Base-by-base conservation (phyloP, 2,329 filamentous ascomycete genomes). In the Penicillium sp. region DNA sequence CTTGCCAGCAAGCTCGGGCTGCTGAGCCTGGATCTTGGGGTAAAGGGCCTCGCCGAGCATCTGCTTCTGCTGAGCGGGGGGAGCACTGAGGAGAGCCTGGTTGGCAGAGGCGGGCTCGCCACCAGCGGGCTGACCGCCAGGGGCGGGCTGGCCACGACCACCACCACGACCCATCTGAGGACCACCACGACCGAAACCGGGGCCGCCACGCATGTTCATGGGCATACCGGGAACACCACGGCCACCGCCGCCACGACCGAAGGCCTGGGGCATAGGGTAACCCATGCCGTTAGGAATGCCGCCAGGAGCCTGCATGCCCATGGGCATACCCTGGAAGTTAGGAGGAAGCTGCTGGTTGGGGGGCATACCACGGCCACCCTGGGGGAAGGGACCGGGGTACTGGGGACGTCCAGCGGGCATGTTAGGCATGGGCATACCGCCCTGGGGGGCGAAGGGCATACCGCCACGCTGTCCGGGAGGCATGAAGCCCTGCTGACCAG, bases 11-110 rank as follows among this genome's bases (percentile, higher is more conserved):
- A 99, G 84, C 70, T 97, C 92, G 59, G 92, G 90, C 82, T 99
- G 94, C 79, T 96, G 88, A 67, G 86, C 87, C 77, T 92, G 87
- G 72, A 99, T 97, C 89, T 97, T 99, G 74, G 94, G 94, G 85
- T 97, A 99, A 69, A 99, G 89, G 68, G 91, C 88, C 81, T 99
- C 94, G 76, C 94, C 94, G 54, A 99, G 87, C 78, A 97, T 91
- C 84, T 99, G 94, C 87, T 99, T 99, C 84, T 97, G 94, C 81
- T 96, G 91, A 48, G 84, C 82, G 39, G 88, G 84, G 36, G 84
- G 80, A 63, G 81, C 72, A 55, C 78, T 69, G 62, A 76, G 76
- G 61, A 88, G 78, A 61, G 77, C 75, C 64, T 75, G 72, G 61
- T 84, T 68, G 69, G 69, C 62, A 55, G 71, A 58, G 57, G 64